Conservation (phyloP, 2,329 filamentous ascomycete species). For the Talaromyces sp. region DNA sequence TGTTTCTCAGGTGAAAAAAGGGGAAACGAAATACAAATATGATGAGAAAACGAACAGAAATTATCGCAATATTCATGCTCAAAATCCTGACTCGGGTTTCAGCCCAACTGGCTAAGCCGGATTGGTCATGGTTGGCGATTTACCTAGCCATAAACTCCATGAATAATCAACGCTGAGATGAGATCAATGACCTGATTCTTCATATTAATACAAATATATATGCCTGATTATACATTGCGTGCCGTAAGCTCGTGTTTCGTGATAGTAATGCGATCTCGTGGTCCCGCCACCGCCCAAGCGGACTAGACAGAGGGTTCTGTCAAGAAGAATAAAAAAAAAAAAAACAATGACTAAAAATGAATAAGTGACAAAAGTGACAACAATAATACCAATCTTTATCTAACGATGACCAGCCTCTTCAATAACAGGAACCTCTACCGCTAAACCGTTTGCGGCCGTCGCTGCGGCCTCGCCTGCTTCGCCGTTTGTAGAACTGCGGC, state of each 20-base stretch:
- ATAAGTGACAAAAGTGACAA: background rate
- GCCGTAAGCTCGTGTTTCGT: background rate
- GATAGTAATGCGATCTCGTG: background rate
- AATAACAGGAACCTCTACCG: background rate
- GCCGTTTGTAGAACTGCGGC: slow-evolving; percentile 12
- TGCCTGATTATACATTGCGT: background rate
- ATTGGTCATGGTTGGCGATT: no score
- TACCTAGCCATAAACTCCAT: no score
- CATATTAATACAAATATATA: background rate
- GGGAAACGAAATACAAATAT: no score
- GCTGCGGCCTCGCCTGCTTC: background rate
- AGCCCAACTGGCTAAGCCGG: no score
- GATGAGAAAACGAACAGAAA: no score
- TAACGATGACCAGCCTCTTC: background rate
- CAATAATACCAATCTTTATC: background rate
- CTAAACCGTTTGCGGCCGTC: background rate
- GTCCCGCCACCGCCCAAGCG: background rate
- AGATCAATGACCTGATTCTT: background rate
- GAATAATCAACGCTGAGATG: background rate
- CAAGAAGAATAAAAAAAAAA: background rate
- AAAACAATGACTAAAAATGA: background rate
- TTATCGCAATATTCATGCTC: no score
- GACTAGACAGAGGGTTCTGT: background rate
- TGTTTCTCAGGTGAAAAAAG: background rate
- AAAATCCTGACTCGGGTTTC: no score